A percentile compares a stretch with the other conserved stretches of the same genome.
Evolutionary conservation across 495 filamentous ascomycete genomes (phyloP).

Genomic region (Apodospora peruviana): DNA sequence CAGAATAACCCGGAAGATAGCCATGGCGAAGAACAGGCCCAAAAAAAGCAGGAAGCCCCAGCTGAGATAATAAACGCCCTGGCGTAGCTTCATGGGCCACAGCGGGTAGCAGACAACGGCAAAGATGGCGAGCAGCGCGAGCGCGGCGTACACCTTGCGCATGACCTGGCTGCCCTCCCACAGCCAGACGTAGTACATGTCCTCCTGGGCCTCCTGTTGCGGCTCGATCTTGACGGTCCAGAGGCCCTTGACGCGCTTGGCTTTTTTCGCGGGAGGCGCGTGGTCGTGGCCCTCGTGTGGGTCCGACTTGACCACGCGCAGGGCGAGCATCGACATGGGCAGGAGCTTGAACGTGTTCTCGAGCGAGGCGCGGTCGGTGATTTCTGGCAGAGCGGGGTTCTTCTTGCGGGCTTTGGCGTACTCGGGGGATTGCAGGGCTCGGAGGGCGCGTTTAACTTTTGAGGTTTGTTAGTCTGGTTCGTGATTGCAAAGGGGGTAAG

Average conservation of each 20-base stretch:
- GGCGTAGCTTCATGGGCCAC: slow-evolving; percentile 85
- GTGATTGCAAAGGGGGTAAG: background rate
- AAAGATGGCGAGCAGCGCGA: slow-evolving; percentile 76
- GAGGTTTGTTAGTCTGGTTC: slow-evolving; percentile 1
- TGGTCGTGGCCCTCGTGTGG: slow-evolving; percentile 65
- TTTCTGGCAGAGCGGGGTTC: slow-evolving; percentile 81
- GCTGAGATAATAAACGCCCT: slow-evolving; percentile 96
- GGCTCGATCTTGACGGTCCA: slow-evolving; percentile 97
- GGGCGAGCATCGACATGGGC: slow-evolving; percentile 87
- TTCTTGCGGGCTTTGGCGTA: slow-evolving; percentile 85
- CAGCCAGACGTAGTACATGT: slow-evolving; percentile 94
- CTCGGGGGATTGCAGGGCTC: slow-evolving; percentile 81
- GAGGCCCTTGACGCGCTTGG: slow-evolving; percentile 87
- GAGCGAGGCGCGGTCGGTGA: slow-evolving; percentile 77
- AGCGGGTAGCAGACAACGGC: slow-evolving; percentile 90
- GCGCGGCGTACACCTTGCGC: slow-evolving; percentile 82
- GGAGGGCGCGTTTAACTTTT: slow-evolving; percentile 91
- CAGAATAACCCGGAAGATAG: slow-evolving; percentile 91
- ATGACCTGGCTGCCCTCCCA: slow-evolving; percentile 94
- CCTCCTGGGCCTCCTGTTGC: slow-evolving; percentile 85
- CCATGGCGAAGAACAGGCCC: slow-evolving; percentile 95
- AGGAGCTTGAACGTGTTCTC: slow-evolving; percentile 94
- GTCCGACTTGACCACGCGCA: slow-evolving; percentile 84
- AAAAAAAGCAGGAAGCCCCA: slow-evolving; percentile 91
- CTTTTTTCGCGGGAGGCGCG: slow-evolving; percentile 49